Evolutionary conservation across 768 basidiomycete species (phyloP), one percentile per base, ranked within the genome.

Genomic region (Daedaleopsis sinensis): DNA sequence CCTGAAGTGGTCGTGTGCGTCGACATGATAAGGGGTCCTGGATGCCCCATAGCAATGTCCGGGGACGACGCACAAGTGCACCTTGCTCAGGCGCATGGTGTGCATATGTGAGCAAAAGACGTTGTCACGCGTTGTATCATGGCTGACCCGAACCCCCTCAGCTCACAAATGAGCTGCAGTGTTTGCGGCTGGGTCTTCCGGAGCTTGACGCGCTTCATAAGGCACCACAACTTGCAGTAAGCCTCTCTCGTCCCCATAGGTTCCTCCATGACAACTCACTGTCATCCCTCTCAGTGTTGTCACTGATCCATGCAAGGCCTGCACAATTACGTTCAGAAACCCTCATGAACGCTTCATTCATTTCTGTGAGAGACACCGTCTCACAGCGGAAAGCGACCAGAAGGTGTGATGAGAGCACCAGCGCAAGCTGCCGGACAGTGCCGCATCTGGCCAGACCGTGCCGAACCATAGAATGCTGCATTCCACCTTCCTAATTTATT

Each of bases 291-390:
- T 3, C 38, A 58, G 57, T 32, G 18, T 16, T 10, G 6, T 21
- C 8, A 21, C 15, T 3, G 12, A 24, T 19, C 27, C 38, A 0
- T 58, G 57, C 50, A 32, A 19, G 21, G 10, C 15, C 5, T 58
- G 57, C 42, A 16, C 18, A 8, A 27, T 18, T 8, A 5, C 4
- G 18, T 58, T 58, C 38, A 12, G 9, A 21, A 36, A 19, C 9
- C 32, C 38, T 16, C 5, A 15, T 2, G 39, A 43, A 18, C 37
- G 38, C 24, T 51, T 58, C 37, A 6, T 15, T 16, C 57, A 58
- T 32, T 38, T 38, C 24, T 23, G 27, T 46, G 57, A 58, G 39
- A 48, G 50, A n/a, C 57, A 58, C 39, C 42, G 57, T 13, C 16
- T 58, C 49, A 51, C 57, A 9, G 37, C 49, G 6, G 57, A 58